Conservation (phyloP, 768 basidiomycete genomes). For the Pulveroboletus frians region DNA sequence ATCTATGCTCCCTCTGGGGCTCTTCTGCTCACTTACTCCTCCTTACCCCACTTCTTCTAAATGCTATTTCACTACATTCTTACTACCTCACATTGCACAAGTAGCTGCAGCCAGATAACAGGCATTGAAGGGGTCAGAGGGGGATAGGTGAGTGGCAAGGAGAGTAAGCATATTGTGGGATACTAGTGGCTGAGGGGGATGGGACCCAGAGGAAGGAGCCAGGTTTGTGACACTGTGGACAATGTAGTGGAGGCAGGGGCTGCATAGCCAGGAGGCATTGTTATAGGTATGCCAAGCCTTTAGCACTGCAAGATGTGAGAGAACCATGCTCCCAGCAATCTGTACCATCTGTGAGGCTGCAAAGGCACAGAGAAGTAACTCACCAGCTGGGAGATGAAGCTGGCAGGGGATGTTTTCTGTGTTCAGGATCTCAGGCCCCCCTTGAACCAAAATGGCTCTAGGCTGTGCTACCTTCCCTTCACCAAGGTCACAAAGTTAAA, state of each 20-base stretch:
- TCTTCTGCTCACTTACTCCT: too few relatives aligned
- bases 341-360: slow-evolving; percentile 6
- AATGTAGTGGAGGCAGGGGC: too few relatives aligned
- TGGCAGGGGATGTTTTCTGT: slow-evolving; percentile 11
- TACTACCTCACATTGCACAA: neutral
- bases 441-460: neutral
- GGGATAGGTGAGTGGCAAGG: neutral
- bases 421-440: neutral
- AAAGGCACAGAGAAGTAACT: slow-evolving; percentile 29
- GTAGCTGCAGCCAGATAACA: neutral
- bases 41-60: too few relatives aligned
- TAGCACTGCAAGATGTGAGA: slow-evolving; percentile 3
- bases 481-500: slow-evolving; percentile 9
- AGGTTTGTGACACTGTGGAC: too few relatives aligned
- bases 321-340: neutral
- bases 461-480: slow-evolving; percentile 2
- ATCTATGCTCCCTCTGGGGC: too few relatives aligned
- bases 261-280: too few relatives aligned
- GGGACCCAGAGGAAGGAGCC: too few relatives aligned
- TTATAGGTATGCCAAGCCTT: slow-evolving; percentile 20
- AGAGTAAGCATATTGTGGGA: slow-evolving; percentile 14
- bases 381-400: slow-evolving; percentile 19
- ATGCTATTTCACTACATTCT: too few relatives aligned
- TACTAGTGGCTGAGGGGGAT: neutral
- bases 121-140: neutral